Percentiles rank a stretch among this genome's conserved stretches.
phyloP scores from a whole-genome alignment of 1,284 basidiomycete species.

The Albatrellus sp. region DNA sequence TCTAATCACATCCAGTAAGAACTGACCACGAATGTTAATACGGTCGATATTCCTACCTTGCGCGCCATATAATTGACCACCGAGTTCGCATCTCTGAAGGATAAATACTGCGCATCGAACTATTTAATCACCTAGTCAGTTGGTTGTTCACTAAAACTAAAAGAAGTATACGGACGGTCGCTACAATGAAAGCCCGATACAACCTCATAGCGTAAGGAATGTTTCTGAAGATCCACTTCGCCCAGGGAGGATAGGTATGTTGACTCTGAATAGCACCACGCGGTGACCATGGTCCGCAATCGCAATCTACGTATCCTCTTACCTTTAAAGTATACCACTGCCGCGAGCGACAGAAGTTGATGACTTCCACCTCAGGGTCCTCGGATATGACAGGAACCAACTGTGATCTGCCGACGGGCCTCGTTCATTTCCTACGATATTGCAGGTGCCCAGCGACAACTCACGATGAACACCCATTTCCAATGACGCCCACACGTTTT shows the following conservation, averaged over 20 bases:
- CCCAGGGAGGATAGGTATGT: slow-evolving; percentile 26
- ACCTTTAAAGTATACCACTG: slow-evolving; percentile 38
- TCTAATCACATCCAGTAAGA: too few species aligned
- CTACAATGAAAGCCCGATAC: slow-evolving; percentile 35
- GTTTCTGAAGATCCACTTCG: slow-evolving; percentile 35
- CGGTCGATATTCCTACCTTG: too few species aligned
- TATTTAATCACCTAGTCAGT: not conserved
- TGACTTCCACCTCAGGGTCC: slow-evolving; percentile 33
- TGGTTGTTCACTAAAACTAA: not conserved
- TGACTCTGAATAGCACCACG: slow-evolving; percentile 19
- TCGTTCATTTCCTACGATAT: not conserved
- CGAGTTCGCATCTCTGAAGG: not conserved
- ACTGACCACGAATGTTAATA: too few species aligned
- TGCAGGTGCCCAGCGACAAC: slow-evolving; percentile 10
- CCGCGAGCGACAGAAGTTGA: slow-evolving; percentile 40
- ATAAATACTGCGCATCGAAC: slow-evolving; percentile 6
- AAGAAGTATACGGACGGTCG: slow-evolving; percentile 20
- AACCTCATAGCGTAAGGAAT: slow-evolving; percentile 32
- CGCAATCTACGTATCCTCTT: slow-evolving; percentile 12
- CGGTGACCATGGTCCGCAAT: not conserved
- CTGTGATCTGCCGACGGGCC: slow-evolving; percentile 29
- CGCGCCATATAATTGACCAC: too few species aligned
- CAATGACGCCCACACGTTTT: slow-evolving; percentile 48
- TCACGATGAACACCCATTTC: slow-evolving; percentile 51
- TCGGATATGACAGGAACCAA: slow-evolving; percentile 37